These are phyloP conservation scores for Teratosphaeria nubilosa DNA, from an alignment of 2,329 filamentous ascomycete genomes.

Conservation along the genomic window DNA sequence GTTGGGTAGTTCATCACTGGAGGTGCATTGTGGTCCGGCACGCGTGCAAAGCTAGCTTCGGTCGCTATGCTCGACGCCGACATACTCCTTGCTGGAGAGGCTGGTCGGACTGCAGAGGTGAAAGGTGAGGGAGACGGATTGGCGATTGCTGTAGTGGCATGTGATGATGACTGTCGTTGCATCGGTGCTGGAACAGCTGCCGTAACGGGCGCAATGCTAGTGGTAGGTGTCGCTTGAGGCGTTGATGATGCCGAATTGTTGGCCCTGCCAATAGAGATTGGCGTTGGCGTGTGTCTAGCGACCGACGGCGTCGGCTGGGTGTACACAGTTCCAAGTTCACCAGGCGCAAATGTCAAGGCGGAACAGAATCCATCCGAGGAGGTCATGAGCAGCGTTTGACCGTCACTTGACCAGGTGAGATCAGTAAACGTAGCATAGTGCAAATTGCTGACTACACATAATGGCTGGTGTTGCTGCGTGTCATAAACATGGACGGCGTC, in stretches of 20 bases:
- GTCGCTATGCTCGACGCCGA: slow-evolving; percentile 73
- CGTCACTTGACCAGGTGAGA: slow-evolving; percentile 77
- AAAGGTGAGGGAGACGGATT: slow-evolving; percentile 49
- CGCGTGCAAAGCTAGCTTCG: slow-evolving; percentile 36
- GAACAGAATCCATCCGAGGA: slow-evolving; percentile 98
- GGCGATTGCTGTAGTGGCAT: slow-evolving; percentile 43
- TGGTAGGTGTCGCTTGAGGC: slow-evolving; percentile 28
- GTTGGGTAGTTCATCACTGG: slow-evolving; percentile 26
- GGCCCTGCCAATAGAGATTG: slow-evolving; percentile 29
- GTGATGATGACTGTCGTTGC: slow-evolving; percentile 4
- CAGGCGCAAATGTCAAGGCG: slow-evolving; percentile 68
- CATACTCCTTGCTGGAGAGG: slow-evolving; percentile 75
- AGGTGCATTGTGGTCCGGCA: slow-evolving; percentile 34
- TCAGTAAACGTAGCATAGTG: slow-evolving; percentile 98
- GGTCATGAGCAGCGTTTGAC: slow-evolving; percentile 76
- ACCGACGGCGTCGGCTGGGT: slow-evolving; percentile 46
- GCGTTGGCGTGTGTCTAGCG: slow-evolving; percentile 29
- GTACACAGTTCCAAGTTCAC: slow-evolving; percentile 77
- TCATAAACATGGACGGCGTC: slow-evolving; percentile 93
- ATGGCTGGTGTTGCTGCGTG: slow-evolving; percentile 87
- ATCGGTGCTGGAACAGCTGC: slow-evolving; percentile 3
- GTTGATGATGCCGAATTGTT: slow-evolving; percentile 29
- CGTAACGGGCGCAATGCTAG: slow-evolving; percentile 7
- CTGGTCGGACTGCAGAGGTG: slow-evolving; percentile 43
- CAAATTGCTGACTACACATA: slow-evolving; percentile 91